phyloP scores from a whole-genome alignment of 1,284 basidiomycete genomes.

The Puccinia hordei region DNA sequence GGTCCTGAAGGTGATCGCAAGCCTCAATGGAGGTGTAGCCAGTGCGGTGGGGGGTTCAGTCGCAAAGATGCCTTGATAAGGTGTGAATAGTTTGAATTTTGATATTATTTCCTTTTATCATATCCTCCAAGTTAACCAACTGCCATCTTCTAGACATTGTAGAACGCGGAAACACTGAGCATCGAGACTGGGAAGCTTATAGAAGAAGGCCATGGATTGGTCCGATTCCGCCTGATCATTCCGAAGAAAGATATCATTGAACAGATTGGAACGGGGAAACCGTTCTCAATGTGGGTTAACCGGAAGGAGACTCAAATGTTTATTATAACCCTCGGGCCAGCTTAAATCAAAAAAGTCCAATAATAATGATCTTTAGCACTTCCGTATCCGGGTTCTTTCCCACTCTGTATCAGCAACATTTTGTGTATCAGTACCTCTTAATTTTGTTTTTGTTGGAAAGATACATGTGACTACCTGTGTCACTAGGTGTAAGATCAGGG shows the following conservation, averaged over 20 bases:
- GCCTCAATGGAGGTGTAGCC: slow-evolving; percentile 43
- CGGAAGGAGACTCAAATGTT: too few relatives aligned
- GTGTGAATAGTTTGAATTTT: slow-evolving; percentile 3
- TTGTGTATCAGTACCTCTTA: too few relatives aligned
- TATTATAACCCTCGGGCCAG: too few relatives aligned
- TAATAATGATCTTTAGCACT: too few relatives aligned
- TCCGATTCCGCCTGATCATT: not conserved
- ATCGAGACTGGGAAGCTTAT: not conserved
- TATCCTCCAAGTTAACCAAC: not conserved
- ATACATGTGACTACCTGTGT: too few relatives aligned
- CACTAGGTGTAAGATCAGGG: too few relatives aligned
- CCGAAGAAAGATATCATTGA: not conserved
- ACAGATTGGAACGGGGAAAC: not conserved
- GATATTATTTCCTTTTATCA: not conserved
- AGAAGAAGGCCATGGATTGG: not conserved
- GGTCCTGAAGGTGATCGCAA: slow-evolving; percentile 30
- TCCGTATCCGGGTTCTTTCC: too few relatives aligned
- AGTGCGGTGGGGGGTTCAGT: slow-evolving; percentile 40
- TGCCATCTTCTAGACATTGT: slow-evolving; percentile 2
- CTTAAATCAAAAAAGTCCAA: too few relatives aligned
- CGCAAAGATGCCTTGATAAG: slow-evolving; percentile 48
- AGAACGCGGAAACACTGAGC: slow-evolving; percentile 12
- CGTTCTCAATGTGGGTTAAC: too few relatives aligned
- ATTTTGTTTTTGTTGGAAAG: too few relatives aligned
- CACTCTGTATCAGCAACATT: too few relatives aligned